phyloP scores from a whole-genome alignment of 2,329 filamentous ascomycete species.

The Pseudocercospora crystallina region DNA sequence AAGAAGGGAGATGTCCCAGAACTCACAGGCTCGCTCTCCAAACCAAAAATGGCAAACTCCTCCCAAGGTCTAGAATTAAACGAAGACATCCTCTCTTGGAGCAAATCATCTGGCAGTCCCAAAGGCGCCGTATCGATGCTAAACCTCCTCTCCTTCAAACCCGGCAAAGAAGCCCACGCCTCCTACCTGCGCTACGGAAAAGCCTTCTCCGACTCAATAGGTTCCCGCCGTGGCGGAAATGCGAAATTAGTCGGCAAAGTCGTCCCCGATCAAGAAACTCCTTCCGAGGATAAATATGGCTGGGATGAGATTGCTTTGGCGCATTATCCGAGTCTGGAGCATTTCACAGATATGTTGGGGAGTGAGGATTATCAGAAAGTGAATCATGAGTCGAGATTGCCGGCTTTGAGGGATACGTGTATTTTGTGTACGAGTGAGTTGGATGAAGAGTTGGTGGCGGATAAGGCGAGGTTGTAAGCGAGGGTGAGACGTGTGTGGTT shows the following conservation, averaged over 20 bases:
- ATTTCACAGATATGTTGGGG: slow-evolving; percentile 63
- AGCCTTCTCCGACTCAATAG: slow-evolving; percentile 53
- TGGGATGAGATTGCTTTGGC: slow-evolving; percentile 67
- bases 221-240: slow-evolving; percentile 53
- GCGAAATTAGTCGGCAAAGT: slow-evolving; percentile 65
- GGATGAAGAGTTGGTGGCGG: slow-evolving; percentile 26
- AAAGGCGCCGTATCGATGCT: slow-evolving; percentile 59
- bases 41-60: slow-evolving; percentile 34
- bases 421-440: slow-evolving; percentile 39
- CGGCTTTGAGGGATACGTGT: slow-evolving; percentile 39
- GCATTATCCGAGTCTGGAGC: slow-evolving; percentile 62
- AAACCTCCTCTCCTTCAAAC: slow-evolving; percentile 60
- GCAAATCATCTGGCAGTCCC: slow-evolving; percentile 40
- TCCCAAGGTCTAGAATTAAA: slow-evolving; percentile 58
- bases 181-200: slow-evolving; percentile 59
- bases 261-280: slow-evolving; percentile 37
- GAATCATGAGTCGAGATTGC: slow-evolving; percentile 54
- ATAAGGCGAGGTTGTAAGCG: slow-evolving; percentile 21
- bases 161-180: slow-evolving; percentile 47
- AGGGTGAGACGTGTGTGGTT: too few relatives aligned
- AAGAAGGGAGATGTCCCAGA: slow-evolving; percentile 34
- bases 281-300: slow-evolving; percentile 26
- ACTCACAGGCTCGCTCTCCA: slow-evolving; percentile 36
- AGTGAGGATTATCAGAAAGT: slow-evolving; percentile 60
- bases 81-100: slow-evolving; percentile 53